Base-by-base conservation (phyloP, 2,329 filamentous ascomycete genomes). In the Colletotrichum magnum region DNA sequence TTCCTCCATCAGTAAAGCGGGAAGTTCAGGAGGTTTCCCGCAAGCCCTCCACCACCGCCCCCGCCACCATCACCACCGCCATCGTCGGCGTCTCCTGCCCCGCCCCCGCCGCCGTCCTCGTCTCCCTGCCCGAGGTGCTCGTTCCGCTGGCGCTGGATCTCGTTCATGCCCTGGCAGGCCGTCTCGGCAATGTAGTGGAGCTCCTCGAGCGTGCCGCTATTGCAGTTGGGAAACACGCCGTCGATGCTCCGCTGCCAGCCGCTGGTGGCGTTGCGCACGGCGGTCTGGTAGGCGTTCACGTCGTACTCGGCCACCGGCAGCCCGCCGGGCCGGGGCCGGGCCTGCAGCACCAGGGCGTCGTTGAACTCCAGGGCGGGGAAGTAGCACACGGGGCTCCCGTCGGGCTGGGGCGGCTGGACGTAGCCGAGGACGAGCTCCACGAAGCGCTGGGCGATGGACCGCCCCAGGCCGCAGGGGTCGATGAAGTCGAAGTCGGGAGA, bases 151-250 rank as follows among this genome's bases (percentile, higher is more conserved):
- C 72, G 59, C 58, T 88, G 79, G 39, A 83, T 77, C 74, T 82
- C 79, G 43, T 79, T 81, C 80, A 85, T 82, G 32, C 82, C 83
- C 60, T 79, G 77, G 68, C 79, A 82, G 4, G 82, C 81, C 61
- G 77, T 82, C 68, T 85, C 79, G 13, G 82, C 82, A 66, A 85
- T 84, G 56, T 79, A 78, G 61, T 83, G 81, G 66, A 85, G 75
- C 69, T 82, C 80, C 41, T 81, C 77, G n/a, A 84, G 78, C 7
- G 83, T 84, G 28, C 77, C 80, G 18, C 77, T 77, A 67, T 84
- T 84, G 72, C 78, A 79, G 72, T 85, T 85, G 28, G 78, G 76
- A 66, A 85, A 86, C 5, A 80, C 72, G 41, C 81, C 82, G 70
- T 85, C 83, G 64, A 85, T 80, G 63, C 80, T 80, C 62, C 77